phyloP scores from a whole-genome alignment of 257 asterid species.

The Coffea eugenioides region DNA sequence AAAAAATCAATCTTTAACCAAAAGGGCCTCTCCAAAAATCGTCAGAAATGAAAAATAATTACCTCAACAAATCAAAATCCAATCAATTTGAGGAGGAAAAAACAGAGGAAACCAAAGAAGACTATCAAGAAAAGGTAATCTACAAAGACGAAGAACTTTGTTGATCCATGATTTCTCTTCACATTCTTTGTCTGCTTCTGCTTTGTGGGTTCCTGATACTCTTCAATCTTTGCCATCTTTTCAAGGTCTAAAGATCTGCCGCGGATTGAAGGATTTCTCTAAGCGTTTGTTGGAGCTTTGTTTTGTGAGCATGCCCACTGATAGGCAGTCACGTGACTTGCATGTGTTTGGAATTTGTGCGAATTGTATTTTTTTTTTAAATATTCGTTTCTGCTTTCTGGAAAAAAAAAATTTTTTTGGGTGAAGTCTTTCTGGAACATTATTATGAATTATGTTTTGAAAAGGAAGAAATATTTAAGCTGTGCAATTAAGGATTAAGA shows the following conservation, averaged over 20 bases:
- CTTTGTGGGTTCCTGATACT: conserved; percentile 28
- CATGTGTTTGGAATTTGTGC: no score
- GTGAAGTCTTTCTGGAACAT: no score
- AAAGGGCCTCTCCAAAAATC: neutral
- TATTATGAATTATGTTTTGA: no score
- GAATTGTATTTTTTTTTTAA: no score
- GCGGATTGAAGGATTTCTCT: neutral
- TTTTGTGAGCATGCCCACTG: neutral
- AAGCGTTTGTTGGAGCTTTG: no score
- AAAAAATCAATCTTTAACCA: neutral
- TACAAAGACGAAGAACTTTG: conserved; percentile 28
- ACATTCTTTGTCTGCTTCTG: conserved; percentile 35
- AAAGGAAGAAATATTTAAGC: no score
- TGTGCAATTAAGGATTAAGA: no score
- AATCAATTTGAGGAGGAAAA: conserved; percentile 51
- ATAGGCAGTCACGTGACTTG: neutral
- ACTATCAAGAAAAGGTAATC: conserved; percentile 54
- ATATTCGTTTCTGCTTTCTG: no score
- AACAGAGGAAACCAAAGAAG: conserved; percentile 66
- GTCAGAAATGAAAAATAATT: conserved; percentile 2
- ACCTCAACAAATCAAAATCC: conserved; percentile 54
- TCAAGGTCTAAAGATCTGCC: neutral
- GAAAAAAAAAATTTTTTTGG: no score
- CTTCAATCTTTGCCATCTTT: conserved; percentile 47
- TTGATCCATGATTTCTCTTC: conserved; percentile 41